These are phyloP conservation scores for Tulasnella sp. DNA, from an alignment of 768 basidiomycete species.

Conservation along the genomic window DNA sequence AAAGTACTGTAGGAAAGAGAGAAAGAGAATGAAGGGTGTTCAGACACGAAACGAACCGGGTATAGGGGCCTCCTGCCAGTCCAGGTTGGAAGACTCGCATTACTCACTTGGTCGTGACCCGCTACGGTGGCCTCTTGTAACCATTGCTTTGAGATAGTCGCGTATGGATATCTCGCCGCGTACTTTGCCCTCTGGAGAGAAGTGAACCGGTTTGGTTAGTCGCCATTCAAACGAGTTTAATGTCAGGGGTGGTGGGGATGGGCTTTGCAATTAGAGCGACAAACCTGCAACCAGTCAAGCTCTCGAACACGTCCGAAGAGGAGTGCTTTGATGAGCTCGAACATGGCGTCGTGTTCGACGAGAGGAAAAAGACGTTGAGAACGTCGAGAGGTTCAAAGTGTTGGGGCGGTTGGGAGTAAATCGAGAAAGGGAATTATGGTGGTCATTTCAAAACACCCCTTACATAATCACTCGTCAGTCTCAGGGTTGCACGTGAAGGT, in stretches of 20 bases:
- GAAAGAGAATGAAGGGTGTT: not conserved
- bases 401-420: not conserved
- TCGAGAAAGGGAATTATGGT: slow-evolving; percentile 8
- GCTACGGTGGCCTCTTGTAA: not conserved
- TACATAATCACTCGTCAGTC: not conserved
- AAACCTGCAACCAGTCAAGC: slow-evolving; percentile 3
- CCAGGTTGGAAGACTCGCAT: not conserved
- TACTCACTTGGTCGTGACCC: not conserved
- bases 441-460: not conserved
- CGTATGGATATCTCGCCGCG: not conserved
- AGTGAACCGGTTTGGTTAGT: not conserved
- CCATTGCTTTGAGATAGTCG: not conserved
- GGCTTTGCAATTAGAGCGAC: not conserved
- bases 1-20: not conserved
- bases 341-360: not conserved
- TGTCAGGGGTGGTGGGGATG: not conserved
- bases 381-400: not conserved
- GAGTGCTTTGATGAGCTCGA: not conserved
- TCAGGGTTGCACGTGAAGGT: slow-evolving; percentile 4
- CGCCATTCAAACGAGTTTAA: not conserved
- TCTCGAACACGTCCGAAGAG: not conserved
- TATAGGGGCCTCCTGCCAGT: not conserved
- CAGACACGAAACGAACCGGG: not conserved
- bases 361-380: not conserved
- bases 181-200: not conserved